Conservation (phyloP, 202 grass and related monocot species). For the Cymbopogon flexuosus region DNA sequence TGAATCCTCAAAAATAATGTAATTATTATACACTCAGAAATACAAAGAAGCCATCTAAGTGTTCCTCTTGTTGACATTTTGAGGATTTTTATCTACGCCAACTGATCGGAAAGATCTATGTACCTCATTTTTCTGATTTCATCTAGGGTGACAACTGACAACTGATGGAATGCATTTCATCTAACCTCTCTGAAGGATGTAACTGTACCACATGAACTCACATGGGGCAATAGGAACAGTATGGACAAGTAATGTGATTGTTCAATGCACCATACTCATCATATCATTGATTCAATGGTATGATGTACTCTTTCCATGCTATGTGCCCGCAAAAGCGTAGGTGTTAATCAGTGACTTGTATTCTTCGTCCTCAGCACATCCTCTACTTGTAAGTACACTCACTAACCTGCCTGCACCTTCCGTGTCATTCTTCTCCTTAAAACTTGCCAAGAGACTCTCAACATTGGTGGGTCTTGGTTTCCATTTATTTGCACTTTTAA, state of each 20-base stretch:
- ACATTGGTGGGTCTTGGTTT: constrained; percentile 57
- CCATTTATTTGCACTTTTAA: constrained; percentile 58
- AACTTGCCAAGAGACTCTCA: constrained; percentile 53
- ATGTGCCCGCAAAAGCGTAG: constrained; percentile 38
- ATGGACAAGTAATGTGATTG: background rate
- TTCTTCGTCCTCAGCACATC: constrained; percentile 56
- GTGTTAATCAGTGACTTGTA: constrained; percentile 50
- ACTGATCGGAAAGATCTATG: constrained; percentile 30
- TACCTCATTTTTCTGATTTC: constrained; percentile 30
- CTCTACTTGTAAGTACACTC: constrained; percentile 55
- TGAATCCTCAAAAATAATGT: background rate
- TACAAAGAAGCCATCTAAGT: constrained; percentile 9
- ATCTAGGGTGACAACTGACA: constrained; percentile 17
- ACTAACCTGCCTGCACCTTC: constrained; percentile 39
- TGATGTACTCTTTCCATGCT: background rate
- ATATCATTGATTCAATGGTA: background rate
- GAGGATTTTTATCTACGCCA: constrained; percentile 24
- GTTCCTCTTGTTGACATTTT: background rate
- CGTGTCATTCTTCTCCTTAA: constrained; percentile 54
- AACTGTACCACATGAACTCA: background rate
- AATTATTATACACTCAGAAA: constrained; percentile 20
- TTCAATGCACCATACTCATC: background rate
- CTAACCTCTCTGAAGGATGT: constrained; percentile 6
- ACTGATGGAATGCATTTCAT: background rate
- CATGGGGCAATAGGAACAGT: background rate